Base-by-base conservation (phyloP, 1,139 yeast genomes). In the Taiozyma sp. region DNA sequence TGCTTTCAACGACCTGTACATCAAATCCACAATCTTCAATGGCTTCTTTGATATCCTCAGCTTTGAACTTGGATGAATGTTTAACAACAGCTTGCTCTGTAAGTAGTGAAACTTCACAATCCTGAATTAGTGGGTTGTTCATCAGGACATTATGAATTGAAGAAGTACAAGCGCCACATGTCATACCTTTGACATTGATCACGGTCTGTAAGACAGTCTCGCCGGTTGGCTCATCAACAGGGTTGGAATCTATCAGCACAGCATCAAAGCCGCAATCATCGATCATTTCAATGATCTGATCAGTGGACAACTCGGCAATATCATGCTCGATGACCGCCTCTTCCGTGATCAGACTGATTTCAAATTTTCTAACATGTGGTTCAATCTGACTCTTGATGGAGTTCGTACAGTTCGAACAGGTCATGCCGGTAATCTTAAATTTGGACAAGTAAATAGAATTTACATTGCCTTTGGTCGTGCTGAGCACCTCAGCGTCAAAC, bases 181-280 rank as follows among this genome's bases (percentile, higher is more conserved):
- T 89, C 97, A 91, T 91, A 8, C 96, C 96, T 27, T 62, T 60
- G 4, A 83, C 70, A 1, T 70, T 61, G 32, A 76, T 50, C 16
- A 53, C 55, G 1, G 67, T 62, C 40, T 59, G 59, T 16, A 54
- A 50, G 6, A 54, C 12, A 69, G 72, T n/a, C 58, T 58, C 19
- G 58, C 46, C n/a, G 44, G 50, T 45, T 68, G 68, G 42, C 61
- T 66, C 1, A 70, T 73, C 70, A 70, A 74, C 65, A 3, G 77
- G 79, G 65, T 47, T 45, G 24, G 68, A 59, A n/a, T 57, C 57
- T 10, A 69, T 44, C 5, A 76, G 51, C 6, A 56, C 61, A 3
- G 84, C 84, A 44, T 82, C 92, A 63, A 89, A 88, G 2, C 96
- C 96, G 58, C 87, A 80, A 58, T 85, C 87, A 54, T 88, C 95